Evolutionary conservation across 2,329 filamentous ascomycete species (phyloP).

Genomic region (Fusarium sp.): DNA sequence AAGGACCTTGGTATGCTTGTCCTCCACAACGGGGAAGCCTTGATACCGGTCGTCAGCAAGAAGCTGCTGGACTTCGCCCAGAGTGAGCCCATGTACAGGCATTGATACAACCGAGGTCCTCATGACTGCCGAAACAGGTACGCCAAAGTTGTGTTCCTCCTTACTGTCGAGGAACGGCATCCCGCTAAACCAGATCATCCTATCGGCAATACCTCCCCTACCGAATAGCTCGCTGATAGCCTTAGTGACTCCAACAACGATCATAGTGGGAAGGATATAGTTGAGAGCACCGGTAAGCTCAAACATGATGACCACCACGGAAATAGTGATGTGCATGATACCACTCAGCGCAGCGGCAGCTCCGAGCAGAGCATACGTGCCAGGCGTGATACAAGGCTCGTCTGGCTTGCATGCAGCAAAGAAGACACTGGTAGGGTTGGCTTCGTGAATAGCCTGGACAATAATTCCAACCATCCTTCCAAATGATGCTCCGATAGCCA

Average conservation of each 20-base stretch:
- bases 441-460: slow-evolving; percentile 88
- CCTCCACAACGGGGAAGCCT: slow-evolving; percentile 91
- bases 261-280: slow-evolving; percentile 98
- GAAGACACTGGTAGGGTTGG: slow-evolving; percentile 83
- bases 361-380: slow-evolving; percentile 95
- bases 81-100: slow-evolving; percentile 77
- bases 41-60: slow-evolving; percentile 85
- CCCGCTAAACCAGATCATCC: slow-evolving; percentile 99
- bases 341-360: slow-evolving; percentile 91
- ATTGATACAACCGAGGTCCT: slow-evolving; percentile 79
- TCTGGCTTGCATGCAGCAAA: slow-evolving; percentile 92
- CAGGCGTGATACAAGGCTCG: slow-evolving; percentile 94
- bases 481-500: slow-evolving; percentile 96
- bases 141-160: slow-evolving; percentile 95
- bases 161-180: slow-evolving; percentile 98
- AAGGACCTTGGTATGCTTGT: slow-evolving; percentile 75
- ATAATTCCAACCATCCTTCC: slow-evolving; percentile 94
- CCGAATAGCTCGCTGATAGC: slow-evolving; percentile 89
- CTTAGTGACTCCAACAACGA: slow-evolving; percentile 97
- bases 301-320: slow-evolving; percentile 99
- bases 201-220: slow-evolving; percentile 96
- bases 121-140: slow-evolving; percentile 93
- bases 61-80: slow-evolving; percentile 81
- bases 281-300: slow-evolving; percentile 97
- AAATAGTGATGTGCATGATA: slow-evolving; percentile 98